Evolutionary conservation across 2,329 filamentous ascomycete species (phyloP).

Genomic region (Emmonsiellopsis sp.): DNA sequence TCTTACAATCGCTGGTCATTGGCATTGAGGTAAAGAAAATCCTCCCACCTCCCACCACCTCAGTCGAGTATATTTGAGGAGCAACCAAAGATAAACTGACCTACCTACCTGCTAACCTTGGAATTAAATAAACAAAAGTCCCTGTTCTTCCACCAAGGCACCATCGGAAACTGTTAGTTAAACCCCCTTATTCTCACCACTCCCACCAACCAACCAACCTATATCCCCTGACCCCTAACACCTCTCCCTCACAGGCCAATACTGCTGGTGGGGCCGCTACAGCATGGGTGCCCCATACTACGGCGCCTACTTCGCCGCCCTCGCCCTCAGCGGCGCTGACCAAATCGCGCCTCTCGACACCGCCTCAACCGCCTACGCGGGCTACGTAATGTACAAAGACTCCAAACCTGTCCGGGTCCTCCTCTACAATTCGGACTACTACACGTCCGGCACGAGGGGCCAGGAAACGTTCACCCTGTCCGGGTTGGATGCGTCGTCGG

Average conservation of each 20-base stretch:
- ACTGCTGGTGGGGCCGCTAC: constrained; percentile 42
- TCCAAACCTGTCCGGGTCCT: constrained; percentile 31
- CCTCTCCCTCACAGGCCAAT: constrained; percentile 23
- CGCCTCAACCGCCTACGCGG: not conserved
- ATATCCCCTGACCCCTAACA: not conserved
- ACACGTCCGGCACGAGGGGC: constrained; percentile 17
- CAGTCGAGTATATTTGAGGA: not conserved
- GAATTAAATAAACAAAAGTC: constrained; percentile 1
- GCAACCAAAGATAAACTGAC: not conserved
- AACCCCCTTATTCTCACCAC: not conserved
- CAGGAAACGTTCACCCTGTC: constrained; percentile 34
- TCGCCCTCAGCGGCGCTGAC: not conserved
- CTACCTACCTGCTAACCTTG: not conserved
- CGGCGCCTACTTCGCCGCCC: constrained; percentile 40
- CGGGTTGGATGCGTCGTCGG: constrained; percentile 25
- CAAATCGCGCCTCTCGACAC: not conserved
- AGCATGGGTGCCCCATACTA: constrained; percentile 45
- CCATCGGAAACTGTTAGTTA: constrained; percentile 42
- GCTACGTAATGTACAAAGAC: constrained; percentile 37
- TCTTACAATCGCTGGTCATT: constrained; percentile 23
- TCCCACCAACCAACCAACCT: not conserved
- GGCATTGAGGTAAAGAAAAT: constrained; percentile 21
- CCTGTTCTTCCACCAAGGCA: constrained; percentile 44
- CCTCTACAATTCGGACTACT: constrained; percentile 29
- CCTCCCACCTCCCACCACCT: not conserved